phyloP scores from a whole-genome alignment of 2,329 filamentous ascomycete genomes.

The Paracorniculantispora psalliotae region DNA sequence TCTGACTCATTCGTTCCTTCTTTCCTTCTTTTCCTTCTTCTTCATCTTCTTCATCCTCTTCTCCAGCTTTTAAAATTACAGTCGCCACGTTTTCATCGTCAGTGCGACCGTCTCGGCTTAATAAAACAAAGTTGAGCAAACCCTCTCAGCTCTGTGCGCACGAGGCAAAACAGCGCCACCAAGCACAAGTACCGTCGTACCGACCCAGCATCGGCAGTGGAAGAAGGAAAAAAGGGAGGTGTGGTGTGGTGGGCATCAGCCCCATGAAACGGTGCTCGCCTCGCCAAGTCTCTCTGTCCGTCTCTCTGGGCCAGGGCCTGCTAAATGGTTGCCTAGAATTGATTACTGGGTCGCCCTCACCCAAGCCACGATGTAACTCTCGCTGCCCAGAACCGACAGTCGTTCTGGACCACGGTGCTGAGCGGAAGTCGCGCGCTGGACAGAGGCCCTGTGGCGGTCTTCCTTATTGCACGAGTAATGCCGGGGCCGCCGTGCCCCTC shows the following conservation, averaged over 20 bases:
- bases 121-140: not conserved
- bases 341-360: not conserved
- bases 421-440: not conserved
- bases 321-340: conserved; percentile 8
- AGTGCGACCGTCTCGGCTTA: conserved; percentile 8
- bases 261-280: not conserved
- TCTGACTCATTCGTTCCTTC: not conserved
- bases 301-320: not conserved
- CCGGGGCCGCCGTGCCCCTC: not conserved
- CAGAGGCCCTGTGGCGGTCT: not conserved
- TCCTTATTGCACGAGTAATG: not conserved
- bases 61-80: not conserved
- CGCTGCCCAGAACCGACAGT: not conserved
- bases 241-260: not conserved
- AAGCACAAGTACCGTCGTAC: not conserved
- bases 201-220: not conserved
- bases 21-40: not conserved
- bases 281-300: not conserved
- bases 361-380: conserved; percentile 5
- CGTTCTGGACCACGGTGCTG: not conserved
- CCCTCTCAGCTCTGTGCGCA: conserved; percentile 2
- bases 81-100: too few species aligned
- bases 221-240: not conserved
- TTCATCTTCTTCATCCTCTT: too few species aligned
- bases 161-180: conserved; percentile 1